Conservation (phyloP, 495 filamentous ascomycete genomes). For the Filosporella fistucella region DNA sequence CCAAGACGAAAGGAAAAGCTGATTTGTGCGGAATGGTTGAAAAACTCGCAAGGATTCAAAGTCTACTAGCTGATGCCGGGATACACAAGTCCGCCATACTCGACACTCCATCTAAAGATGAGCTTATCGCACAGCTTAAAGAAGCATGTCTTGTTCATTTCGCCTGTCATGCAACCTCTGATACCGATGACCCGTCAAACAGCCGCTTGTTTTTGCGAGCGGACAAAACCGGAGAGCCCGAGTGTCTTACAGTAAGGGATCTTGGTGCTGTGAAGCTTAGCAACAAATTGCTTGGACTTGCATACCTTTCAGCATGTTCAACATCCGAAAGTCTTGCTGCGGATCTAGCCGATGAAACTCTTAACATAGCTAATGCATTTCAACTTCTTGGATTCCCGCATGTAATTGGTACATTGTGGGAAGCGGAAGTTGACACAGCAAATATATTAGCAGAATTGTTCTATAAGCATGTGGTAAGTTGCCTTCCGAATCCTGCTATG, state of each 20-base stretch:
- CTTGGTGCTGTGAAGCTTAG: neutral
- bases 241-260: neutral
- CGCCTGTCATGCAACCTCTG: conserved; percentile 21
- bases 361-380: conserved; percentile 29
- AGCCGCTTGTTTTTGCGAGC: conserved; percentile 21
- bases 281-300: neutral
- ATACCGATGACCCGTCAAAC: conserved; percentile 11
- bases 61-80: too few species aligned
- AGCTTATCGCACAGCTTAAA: neutral
- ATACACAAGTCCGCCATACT: neutral
- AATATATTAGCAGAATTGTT: neutral
- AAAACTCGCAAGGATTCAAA: neutral
- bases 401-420: conserved; percentile 28
- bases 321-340: conserved; percentile 17
- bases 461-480: too few species aligned
- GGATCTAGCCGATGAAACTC: conserved; percentile 24
- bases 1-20: neutral
- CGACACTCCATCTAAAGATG: neutral
- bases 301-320: conserved; percentile 30
- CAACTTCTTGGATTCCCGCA: conserved; percentile 34
- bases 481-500: too few species aligned
- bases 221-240: too few species aligned
- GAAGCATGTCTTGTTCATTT: conserved; percentile 17
- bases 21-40: neutral
- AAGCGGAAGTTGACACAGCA: neutral